phyloP scores from a whole-genome alignment of 2,329 filamentous ascomycete species.

The Penicillium occitanis region DNA sequence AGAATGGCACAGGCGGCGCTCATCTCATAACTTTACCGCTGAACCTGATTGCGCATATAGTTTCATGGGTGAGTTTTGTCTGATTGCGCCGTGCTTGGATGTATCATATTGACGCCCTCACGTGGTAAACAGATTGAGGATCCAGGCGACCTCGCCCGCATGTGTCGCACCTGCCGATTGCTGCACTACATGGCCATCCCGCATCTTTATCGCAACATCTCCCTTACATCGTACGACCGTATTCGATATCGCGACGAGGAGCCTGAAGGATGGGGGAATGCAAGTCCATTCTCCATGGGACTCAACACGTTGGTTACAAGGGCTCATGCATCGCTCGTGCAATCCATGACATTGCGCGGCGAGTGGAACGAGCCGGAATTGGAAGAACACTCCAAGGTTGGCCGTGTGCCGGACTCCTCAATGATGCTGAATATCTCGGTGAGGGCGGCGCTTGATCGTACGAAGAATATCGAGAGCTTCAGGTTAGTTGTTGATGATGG shows the following conservation, averaged over 20 bases:
- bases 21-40: conserved; percentile 52
- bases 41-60: conserved; percentile 59
- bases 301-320: conserved; percentile 62
- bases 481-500: conserved; percentile 36
- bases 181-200: conserved; percentile 66
- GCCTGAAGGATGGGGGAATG: conserved; percentile 62
- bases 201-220: conserved; percentile 58
- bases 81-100: not conserved
- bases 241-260: conserved; percentile 59
- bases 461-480: conserved; percentile 56
- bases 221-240: conserved; percentile 57
- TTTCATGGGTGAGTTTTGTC: conserved; percentile 50
- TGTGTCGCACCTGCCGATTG: conserved; percentile 61
- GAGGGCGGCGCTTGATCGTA: conserved; percentile 60
- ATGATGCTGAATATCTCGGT: conserved; percentile 64
- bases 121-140: conserved; percentile 52
- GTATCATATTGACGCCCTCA: not conserved
- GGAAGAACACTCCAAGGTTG: conserved; percentile 58
- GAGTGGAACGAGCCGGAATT: conserved; percentile 59
- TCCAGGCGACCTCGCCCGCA: conserved; percentile 57
- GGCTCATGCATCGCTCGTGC: conserved; percentile 54
- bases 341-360: conserved; percentile 54
- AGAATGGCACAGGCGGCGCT: conserved; percentile 24
- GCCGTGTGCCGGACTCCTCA: conserved; percentile 61
- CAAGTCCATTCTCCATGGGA: conserved; percentile 63